Conservation (phyloP, 768 basidiomycete genomes). For the Suillus discolor region DNA sequence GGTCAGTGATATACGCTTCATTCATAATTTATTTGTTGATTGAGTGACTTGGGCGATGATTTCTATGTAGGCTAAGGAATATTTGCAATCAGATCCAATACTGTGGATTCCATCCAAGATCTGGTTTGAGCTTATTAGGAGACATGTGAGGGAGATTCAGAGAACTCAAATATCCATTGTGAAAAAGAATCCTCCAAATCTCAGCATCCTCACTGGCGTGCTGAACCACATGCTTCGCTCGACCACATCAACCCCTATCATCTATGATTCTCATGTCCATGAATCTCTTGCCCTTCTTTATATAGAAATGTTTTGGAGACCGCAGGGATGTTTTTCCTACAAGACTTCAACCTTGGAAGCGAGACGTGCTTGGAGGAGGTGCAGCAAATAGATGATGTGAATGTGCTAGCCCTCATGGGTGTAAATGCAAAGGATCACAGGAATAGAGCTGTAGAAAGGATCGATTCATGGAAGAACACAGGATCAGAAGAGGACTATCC, state of each 20-base stretch:
- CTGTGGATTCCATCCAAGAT: conserved; percentile 11
- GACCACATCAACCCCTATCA: conserved; percentile 11
- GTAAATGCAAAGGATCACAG: background rate
- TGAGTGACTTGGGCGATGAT: background rate
- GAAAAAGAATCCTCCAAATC: conserved; percentile 1
- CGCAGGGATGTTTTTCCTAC: conserved; percentile 15
- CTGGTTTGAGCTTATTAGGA: conserved; percentile 14
- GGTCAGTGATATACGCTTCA: no score
- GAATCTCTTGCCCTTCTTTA: conserved; percentile 16
- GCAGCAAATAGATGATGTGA: conserved; percentile 7
- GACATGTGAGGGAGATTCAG: conserved; percentile 1
- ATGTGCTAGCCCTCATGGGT: background rate
- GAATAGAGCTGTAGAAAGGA: background rate
- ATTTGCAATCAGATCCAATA: conserved; percentile 9
- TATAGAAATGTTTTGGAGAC: background rate
- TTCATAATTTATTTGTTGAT: no score
- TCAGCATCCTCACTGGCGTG: conserved; percentile 14
- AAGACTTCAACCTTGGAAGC: background rate
- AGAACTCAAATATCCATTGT: conserved; percentile 6
- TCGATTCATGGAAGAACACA: background rate
- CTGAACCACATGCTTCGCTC: conserved; percentile 11
- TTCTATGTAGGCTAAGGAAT: background rate
- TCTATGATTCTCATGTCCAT: conserved; percentile 13
- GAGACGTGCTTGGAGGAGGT: background rate
- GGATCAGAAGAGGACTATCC: no score